Base-by-base conservation (phyloP, 805 yeast genomes). In the Candida arabinofermentans region DNA sequence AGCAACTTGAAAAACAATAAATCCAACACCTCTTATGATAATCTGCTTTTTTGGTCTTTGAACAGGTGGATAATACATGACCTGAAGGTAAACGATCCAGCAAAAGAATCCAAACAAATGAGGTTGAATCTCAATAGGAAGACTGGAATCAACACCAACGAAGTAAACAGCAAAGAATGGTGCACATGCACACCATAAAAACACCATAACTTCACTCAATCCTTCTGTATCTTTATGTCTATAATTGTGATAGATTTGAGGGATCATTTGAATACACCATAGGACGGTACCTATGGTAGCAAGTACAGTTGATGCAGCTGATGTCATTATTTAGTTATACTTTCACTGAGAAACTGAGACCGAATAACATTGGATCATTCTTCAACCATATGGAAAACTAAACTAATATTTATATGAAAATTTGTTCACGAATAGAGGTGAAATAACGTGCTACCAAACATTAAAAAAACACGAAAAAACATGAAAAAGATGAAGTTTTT, bases 231-330 rank as follows among this genome's bases (percentile, higher is more conserved):
- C 79, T 54, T 91, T 88, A 8, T 75, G 74, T 43, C 71, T 70
- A 66, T 75, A 89, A 58, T 91, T 90, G 58, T 79, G 71, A 43
- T 79, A 69, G 35, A 90, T 81, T 49, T 62, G 67, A 2, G 97
- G 97, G 1, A 89, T 71, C 49, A 91, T 67, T 64, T 91, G 97
- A 49, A 90, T 67, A 61, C 97, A 90, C 97, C 97, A 91, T 43
- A 86, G 73, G 2, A 90, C 79, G 0, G 98, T 91, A 5, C 96
- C 97, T 2, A 86, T 70, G 10, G 96, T 89, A 2, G 88, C 96
- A 41, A 88, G 70, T 6, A 83, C 88, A 37, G 84, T 86, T 14
- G 86, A 24, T 12, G 27, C 75, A 1, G 86, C 87, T 9, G 35
- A 37, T 14, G 19, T 16, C 32, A 29, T 29, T n/a, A n/a, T n/a